Conservation (phyloP, 139 green algal species). For the Tetratostichococcus sp. region DNA sequence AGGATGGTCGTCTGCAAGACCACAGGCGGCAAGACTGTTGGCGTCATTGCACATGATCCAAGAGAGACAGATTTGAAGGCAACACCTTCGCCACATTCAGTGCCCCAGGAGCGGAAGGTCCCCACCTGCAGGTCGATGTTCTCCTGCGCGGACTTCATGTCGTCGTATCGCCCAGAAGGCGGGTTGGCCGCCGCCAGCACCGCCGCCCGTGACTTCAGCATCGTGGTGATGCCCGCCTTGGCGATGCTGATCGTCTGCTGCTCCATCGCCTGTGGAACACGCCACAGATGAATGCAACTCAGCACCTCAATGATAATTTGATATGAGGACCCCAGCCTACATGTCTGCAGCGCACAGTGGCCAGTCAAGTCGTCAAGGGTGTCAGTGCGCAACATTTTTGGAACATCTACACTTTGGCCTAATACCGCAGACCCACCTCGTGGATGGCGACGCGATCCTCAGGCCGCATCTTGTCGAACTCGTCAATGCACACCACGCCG, state of each 20-base stretch:
- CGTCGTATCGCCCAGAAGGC: conserved; percentile 85
- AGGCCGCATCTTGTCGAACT: conserved; percentile 99
- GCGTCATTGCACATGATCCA: too few species aligned
- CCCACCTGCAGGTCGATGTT: conserved; percentile 91
- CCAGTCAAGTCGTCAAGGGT: too few species aligned
- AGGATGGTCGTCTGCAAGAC: conserved; percentile 90
- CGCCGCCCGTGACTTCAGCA: conserved; percentile 88
- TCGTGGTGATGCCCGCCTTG: conserved; percentile 98
- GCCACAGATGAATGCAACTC: not conserved
- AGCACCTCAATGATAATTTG: too few species aligned
- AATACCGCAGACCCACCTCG: conserved; percentile 51
- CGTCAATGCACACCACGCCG: conserved; percentile 98
- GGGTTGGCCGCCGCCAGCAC: conserved; percentile 98
- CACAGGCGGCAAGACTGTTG: too few species aligned
- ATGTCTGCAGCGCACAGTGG: too few species aligned
- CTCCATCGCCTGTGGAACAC: conserved; percentile 87
- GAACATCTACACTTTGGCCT: too few species aligned
- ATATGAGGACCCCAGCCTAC: too few species aligned
- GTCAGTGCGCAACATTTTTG: too few species aligned
- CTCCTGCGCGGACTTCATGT: conserved; percentile 82
- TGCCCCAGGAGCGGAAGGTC: too few species aligned
- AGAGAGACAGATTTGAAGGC: too few species aligned
- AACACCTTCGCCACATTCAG: too few species aligned
- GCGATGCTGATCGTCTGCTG: conserved; percentile 99
- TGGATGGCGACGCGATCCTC: conserved; percentile 98